Evolutionary conservation across 768 basidiomycete genomes (phyloP).

Genomic region (Neoboletus magnificus): DNA sequence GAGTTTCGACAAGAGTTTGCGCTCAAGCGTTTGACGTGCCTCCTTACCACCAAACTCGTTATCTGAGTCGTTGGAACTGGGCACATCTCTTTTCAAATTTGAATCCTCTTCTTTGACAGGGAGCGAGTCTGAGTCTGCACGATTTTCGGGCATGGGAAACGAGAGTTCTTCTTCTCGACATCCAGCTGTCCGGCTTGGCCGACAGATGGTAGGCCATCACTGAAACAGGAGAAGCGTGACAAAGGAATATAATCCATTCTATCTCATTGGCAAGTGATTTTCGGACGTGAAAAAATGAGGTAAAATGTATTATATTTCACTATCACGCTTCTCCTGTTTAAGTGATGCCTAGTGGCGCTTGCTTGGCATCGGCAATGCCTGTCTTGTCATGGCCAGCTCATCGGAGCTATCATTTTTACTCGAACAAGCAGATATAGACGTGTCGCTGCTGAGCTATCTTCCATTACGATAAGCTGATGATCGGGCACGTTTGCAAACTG

Average conservation of each 20-base stretch:
- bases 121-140: neutral
- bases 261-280: too few species aligned
- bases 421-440: neutral
- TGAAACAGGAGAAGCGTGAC: too few species aligned
- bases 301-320: too few species aligned
- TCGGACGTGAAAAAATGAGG: too few species aligned
- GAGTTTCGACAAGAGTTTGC: conserved; percentile 51
- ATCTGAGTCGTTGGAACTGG: conserved; percentile 21
- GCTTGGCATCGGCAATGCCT: neutral
- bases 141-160: conserved; percentile 10
- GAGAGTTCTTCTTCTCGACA: neutral
- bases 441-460: neutral
- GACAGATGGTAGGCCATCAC: neutral
- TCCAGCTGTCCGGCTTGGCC: neutral
- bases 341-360: too few species aligned
- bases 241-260: too few species aligned
- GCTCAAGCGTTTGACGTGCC: conserved; percentile 46
- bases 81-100: neutral
- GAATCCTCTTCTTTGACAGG: conserved; percentile 2
- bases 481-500: neutral
- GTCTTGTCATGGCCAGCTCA: neutral
- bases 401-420: neutral
- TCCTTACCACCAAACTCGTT: conserved; percentile 50
- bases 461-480: too few species aligned
- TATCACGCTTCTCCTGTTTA: too few species aligned